Conservation (phyloP, 1,284 basidiomycete genomes). For the Athelia psychrophila region DNA sequence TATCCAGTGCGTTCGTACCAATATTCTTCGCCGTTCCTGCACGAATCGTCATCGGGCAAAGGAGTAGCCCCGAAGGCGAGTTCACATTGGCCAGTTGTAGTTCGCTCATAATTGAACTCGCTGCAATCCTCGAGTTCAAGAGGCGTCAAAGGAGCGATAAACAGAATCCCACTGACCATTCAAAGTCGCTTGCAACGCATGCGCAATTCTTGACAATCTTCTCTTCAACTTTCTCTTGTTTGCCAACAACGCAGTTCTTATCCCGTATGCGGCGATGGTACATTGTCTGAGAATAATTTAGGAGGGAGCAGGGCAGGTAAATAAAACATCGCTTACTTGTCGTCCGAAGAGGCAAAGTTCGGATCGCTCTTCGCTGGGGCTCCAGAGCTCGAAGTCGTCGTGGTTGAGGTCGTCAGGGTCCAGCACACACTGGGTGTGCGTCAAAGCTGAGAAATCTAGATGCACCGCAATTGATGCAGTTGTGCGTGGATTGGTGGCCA, state of each 20-base stretch:
- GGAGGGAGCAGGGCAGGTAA: not conserved
- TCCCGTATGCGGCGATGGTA: slow-evolving; percentile 87
- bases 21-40: slow-evolving; percentile 60
- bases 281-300: slow-evolving; percentile 55
- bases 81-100: slow-evolving; percentile 70
- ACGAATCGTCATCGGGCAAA: slow-evolving; percentile 58
- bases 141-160: not conserved
- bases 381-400: slow-evolving; percentile 96
- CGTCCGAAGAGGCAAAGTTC: slow-evolving; percentile 86
- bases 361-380: slow-evolving; percentile 81
- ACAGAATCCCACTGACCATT: slow-evolving; percentile 63
- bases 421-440: slow-evolving; percentile 69
- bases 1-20: slow-evolving; percentile 94
- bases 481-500: slow-evolving; percentile 63
- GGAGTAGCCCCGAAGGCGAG: slow-evolving; percentile 67
- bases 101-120: slow-evolving; percentile 86
- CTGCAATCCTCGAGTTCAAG: slow-evolving; percentile 34
- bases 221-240: slow-evolving; percentile 50
- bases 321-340: slow-evolving; percentile 47
- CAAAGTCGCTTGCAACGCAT: slow-evolving; percentile 79
- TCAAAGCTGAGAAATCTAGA: slow-evolving; percentile 86
- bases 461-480: slow-evolving; percentile 71
- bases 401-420: slow-evolving; percentile 67
- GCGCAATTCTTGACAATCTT: slow-evolving; percentile 69
- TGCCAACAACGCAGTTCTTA: slow-evolving; percentile 80